Base-by-base conservation (phyloP, 192 early-diverging fungal species). In the Thoreauomyces humboldtii region DNA sequence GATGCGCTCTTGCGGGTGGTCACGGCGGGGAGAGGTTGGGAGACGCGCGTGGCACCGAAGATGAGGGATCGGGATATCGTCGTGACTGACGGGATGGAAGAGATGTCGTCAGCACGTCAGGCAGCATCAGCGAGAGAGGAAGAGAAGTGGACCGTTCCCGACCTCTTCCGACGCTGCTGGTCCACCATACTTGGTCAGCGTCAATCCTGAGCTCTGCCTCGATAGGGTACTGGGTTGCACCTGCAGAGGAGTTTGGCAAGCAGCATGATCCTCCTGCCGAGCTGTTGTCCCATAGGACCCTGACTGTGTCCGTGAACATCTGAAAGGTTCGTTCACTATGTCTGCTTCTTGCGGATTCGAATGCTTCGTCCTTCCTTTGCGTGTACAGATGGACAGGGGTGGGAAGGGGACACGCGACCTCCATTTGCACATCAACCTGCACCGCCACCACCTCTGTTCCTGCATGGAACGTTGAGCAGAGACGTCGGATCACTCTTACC, bases 271-370 rank as follows among this genome's bases (percentile, higher is more conserved):
- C 50, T 6, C 17, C 5, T 29, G 51, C 34, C 9, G 28, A 29
- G 11, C 25, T 45, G 36, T 54, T 65, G 63, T 65, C 63, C 63
- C 63, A 65, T 33, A 55, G 63, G 37, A 65, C 25, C n/a, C 28
- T 19, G 21, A 65, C 63, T 17, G 25, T 62, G 31, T 62, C 60
- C 22, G 44, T 62, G 24, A 62, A 62, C 38, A 42, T 59, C n/a
- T n/a, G n/a, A n/a, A n/a, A n/a, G n/a, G n/a, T n/a, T n/a, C n/a
- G n/a, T n/a, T n/a, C n/a, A n/a, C n/a, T n/a, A n/a, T n/a, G n/a
- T n/a, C n/a, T n/a, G n/a, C n/a, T n/a, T n/a, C n/a, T n/a, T n/a
- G n/a, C n/a, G n/a, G n/a, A n/a, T n/a, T n/a, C n/a, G n/a, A n/a
- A n/a, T n/a, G n/a, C n/a, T n/a, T n/a, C n/a, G n/a, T n/a, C n/a